phyloP scores from a whole-genome alignment of 2,329 filamentous ascomycete species.

The Diaporthe destruens region DNA sequence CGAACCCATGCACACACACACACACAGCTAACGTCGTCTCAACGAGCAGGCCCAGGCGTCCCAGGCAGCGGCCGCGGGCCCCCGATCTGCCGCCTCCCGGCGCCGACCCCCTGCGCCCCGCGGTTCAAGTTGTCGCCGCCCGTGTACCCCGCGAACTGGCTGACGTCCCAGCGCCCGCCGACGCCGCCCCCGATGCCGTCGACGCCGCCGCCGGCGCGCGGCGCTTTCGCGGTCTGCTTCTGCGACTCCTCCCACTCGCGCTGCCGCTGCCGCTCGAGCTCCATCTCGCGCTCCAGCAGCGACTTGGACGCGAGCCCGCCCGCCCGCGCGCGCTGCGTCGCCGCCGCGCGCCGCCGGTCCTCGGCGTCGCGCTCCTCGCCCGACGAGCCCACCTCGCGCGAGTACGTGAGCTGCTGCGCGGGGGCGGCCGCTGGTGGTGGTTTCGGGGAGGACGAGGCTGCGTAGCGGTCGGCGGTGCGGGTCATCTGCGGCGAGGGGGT shows the following conservation, averaged over 20 bases:
- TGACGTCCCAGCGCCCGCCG: constrained; percentile 79
- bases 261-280: constrained; percentile 81
- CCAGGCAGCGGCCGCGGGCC: constrained; percentile 77
- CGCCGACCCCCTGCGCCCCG: constrained; percentile 74
- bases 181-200: constrained; percentile 77
- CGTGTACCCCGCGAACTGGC: constrained; percentile 80
- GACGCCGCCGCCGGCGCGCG: constrained; percentile 62
- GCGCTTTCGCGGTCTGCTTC: constrained; percentile 70
- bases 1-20: not conserved
- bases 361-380: constrained; percentile 73
- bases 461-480: constrained; percentile 71
- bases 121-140: constrained; percentile 82
- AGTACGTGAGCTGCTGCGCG: constrained; percentile 54
- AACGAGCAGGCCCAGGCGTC: constrained; percentile 38
- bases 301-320: constrained; percentile 76
- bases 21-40: no score
- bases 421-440: constrained; percentile 56
- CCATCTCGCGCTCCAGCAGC: constrained; percentile 83
- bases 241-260: constrained; percentile 85
- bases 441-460: constrained; percentile 55
- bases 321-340: constrained; percentile 72
- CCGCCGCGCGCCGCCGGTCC: constrained; percentile 69
- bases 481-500: constrained; percentile 48
- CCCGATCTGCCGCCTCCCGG: constrained; percentile 81
- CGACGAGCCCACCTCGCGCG: constrained; percentile 65